phyloP scores from a whole-genome alignment of 176 grass and related monocot genomes.

The Cocos nucifera region DNA sequence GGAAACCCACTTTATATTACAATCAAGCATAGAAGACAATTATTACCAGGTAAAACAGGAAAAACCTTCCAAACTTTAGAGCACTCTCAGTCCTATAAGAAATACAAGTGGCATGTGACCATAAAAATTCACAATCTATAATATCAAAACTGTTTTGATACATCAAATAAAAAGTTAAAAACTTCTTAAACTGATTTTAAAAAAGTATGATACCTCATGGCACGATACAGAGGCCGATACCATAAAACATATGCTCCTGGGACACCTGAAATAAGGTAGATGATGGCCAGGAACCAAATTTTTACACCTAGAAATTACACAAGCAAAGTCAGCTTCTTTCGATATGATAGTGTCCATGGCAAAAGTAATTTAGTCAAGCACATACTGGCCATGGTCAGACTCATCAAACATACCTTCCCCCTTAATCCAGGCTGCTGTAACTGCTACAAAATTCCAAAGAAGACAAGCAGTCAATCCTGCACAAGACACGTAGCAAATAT shows the following conservation, averaged over 20 bases:
- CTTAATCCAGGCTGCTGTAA: conserved; percentile 97
- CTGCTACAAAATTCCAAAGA: conserved; percentile 89
- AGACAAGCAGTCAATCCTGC: conserved; percentile 76
- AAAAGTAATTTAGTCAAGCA: too few species aligned
- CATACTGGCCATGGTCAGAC: not conserved
- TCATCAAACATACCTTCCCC: conserved; percentile 51
- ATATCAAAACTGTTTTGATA: not conserved
- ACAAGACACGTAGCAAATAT: conserved; percentile 13
- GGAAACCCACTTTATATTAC: not conserved
- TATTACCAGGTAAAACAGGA: conserved; percentile 78
- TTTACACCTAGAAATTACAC: conserved; percentile 62
- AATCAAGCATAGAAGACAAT: conserved; percentile 3
- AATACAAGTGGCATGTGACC: conserved; percentile 4
- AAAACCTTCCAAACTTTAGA: conserved; percentile 91
- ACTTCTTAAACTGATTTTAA: conserved; percentile 8
- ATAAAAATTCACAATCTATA: not conserved
- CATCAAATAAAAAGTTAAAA: not conserved
- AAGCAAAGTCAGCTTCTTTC: conserved; percentile 6
- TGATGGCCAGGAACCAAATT: conserved; percentile 94
- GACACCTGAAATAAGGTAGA: conserved; percentile 95
- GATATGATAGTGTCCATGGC: not conserved
- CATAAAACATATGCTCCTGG: conserved; percentile 94
- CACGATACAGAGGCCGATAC: conserved; percentile 98
- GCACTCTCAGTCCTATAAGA: conserved; percentile 92
- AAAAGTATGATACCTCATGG: conserved; percentile 66